Percentiles rank a stretch among this genome's conserved stretches.
phyloP scores from a whole-genome alignment of 2,329 filamentous ascomycete genomes.

The Beauveria australis region DNA sequence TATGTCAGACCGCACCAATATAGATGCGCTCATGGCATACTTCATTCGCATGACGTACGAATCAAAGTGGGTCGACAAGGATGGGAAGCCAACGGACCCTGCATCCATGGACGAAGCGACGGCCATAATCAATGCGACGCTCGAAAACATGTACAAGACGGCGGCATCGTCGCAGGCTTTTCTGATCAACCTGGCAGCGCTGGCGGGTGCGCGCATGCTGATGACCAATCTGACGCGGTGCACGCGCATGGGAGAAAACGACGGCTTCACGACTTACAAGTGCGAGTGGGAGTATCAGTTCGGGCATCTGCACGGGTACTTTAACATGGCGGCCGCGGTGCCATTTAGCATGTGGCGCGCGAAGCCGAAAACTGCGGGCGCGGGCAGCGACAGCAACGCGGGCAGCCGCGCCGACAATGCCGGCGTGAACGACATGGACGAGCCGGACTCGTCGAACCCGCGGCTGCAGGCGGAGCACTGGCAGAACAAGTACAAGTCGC shows the following conservation, averaged over 20 bases:
- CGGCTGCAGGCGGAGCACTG: conserved; percentile 32
- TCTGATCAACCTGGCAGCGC: conserved; percentile 49
- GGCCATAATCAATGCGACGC: conserved; percentile 44
- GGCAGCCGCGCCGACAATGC: conserved; percentile 7
- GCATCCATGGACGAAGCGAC: conserved; percentile 44
- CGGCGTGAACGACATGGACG: conserved; percentile 7
- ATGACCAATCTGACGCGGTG: conserved; percentile 33
- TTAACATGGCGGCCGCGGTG: conserved; percentile 43
- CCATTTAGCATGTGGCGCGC: conserved; percentile 34
- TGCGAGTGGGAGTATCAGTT: conserved; percentile 49
- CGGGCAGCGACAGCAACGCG: conserved; percentile 14
- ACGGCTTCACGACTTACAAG: conserved; percentile 37
- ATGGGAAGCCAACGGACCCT: conserved; percentile 33
- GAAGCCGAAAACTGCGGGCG: conserved; percentile 15
- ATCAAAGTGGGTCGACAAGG: conserved; percentile 43
- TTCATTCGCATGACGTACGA: conserved; percentile 43
- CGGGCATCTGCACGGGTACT: conserved; percentile 43
- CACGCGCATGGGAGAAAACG: conserved; percentile 35
- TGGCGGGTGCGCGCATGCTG: conserved; percentile 45
- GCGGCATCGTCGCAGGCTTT: conserved; percentile 46
- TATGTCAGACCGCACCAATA: conserved; percentile 42
- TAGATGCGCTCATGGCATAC: conserved; percentile 47
- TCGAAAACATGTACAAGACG: conserved; percentile 43
- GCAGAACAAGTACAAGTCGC: conserved; percentile 46
- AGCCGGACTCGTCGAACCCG: not conserved